Evolutionary conservation across 139 green algal genomes (phyloP), one percentile per base, ranked within the genome.

Genomic region (Prasinococcaceae sp.): DNA sequence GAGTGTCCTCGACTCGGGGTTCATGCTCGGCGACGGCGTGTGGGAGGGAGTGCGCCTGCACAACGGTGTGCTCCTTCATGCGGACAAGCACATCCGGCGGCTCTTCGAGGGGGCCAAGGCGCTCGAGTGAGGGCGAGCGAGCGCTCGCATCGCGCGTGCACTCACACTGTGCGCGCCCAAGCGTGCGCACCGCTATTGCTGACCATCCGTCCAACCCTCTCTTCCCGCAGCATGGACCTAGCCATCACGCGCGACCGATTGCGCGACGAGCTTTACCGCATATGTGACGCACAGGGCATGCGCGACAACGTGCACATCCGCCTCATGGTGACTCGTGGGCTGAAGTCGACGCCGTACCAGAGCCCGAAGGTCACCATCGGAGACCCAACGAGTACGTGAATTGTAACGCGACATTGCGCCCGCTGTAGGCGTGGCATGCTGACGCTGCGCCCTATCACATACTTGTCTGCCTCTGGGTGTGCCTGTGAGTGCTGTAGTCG

Each of bases 321-420:
- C 12, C 65, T 90, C 30, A 78, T 82, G 66, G 62, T 75, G 32
- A 82, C 71, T 2, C 73, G 81, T 0, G 81, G 81, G 1, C 50
- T 85, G 3, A 90, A 90, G 62, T 43, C 71, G 22, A 90, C 81
- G 0, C 79, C 81, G 2, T 86, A 85, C 53, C 81, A 90, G 39
- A 78, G 79, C 72, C 81, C 81, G 0, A 58, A 60, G 19, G 70
- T 63, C 47, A 90, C 78, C 9, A 58, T 90, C 2, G 81, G 81
- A 17, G 40, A 56, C 10, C 71, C 78, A 32, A 88, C 78, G 9
- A 73, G n/a, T n/a, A n/a, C n/a, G n/a, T n/a, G n/a, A n/a, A n/a
- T n/a, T n/a, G n/a, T n/a, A n/a, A n/a, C n/a, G n/a, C n/a, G n/a
- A n/a, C n/a, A n/a, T n/a, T n/a, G n/a, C n/a, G n/a, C n/a, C n/a